Percentiles rank a stretch among this genome's conserved stretches.
phyloP scores from a whole-genome alignment of 306 rosid species.

The Rubus parviflorus region DNA sequence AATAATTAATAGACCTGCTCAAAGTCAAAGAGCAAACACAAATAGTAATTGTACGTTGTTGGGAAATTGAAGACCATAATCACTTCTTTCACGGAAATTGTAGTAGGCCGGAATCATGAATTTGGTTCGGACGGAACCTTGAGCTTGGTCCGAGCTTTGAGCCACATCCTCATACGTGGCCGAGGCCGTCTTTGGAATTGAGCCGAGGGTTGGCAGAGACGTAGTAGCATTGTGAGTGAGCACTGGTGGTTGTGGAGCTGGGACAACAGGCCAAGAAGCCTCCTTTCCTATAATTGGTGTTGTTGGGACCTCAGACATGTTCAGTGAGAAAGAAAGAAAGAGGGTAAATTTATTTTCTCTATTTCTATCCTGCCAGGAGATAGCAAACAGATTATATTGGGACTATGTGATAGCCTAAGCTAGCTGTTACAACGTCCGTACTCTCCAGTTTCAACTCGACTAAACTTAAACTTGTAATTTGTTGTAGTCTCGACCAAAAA shows the following conservation, averaged over 20 bases:
- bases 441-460: too few relatives aligned
- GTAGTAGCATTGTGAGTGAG: conserved; percentile 28
- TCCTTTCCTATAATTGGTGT: conserved; percentile 16
- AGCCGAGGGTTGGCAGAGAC: conserved; percentile 12
- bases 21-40: conserved; percentile 70
- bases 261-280: conserved; percentile 24
- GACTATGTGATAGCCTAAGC: too few relatives aligned
- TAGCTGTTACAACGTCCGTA: too few relatives aligned
- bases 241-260: conserved; percentile 16
- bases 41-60: conserved; percentile 64
- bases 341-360: conserved; percentile 19
- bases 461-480: too few relatives aligned
- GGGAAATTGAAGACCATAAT: conserved; percentile 56
- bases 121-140: conserved; percentile 48
- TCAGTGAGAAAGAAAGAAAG: conserved; percentile 15
- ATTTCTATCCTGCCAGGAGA: conserved; percentile 8
- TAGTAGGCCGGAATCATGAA: too few relatives aligned
- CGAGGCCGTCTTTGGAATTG: conserved; percentile 37
- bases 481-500: too few relatives aligned
- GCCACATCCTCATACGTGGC: conserved; percentile 52
- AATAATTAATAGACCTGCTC: conserved; percentile 87
- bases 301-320: conserved; percentile 37
- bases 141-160: conserved; percentile 56
- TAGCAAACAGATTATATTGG: neutral
- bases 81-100: conserved; percentile 89